Conservation (phyloP, 768 basidiomycete genomes). For the Tricholoma sp. region DNA sequence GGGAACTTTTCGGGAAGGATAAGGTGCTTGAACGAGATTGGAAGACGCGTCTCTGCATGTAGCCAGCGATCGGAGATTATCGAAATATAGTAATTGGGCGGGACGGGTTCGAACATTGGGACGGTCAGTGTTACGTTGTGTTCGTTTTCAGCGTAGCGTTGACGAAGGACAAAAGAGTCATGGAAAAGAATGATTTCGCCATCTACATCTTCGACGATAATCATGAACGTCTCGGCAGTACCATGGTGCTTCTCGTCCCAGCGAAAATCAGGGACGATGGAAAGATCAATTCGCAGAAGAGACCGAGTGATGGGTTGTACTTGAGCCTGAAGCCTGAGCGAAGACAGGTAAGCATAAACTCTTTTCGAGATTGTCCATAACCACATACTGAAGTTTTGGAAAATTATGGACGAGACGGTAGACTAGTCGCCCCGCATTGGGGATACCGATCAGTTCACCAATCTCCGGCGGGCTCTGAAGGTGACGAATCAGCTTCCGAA, state of each 20-base stretch:
- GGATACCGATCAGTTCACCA: slow-evolving; percentile 90
- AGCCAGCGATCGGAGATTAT: slow-evolving; percentile 94
- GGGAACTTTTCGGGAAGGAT: slow-evolving; percentile 98
- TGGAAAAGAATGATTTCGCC: slow-evolving; percentile 96
- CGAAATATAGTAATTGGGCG: slow-evolving; percentile 97
- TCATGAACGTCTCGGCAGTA: slow-evolving; percentile 82
- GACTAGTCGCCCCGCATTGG: slow-evolving; percentile 87
- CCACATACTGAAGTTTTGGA: slow-evolving; percentile 82
- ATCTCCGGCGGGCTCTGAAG: slow-evolving; percentile 76
- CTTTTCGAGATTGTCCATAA: neutral
- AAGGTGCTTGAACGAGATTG: slow-evolving; percentile 96
- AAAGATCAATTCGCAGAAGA: slow-evolving; percentile 86
- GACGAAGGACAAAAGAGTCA: slow-evolving; percentile 86
- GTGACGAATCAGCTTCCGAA: slow-evolving; percentile 1
- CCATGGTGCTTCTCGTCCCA: slow-evolving; percentile 98
- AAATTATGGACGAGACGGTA: slow-evolving; percentile 94
- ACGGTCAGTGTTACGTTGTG: slow-evolving; percentile 94
- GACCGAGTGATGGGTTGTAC: slow-evolving; percentile 96
- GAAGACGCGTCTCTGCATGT: slow-evolving; percentile 89
- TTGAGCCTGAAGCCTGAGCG: slow-evolving; percentile 76
- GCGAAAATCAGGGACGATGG: slow-evolving; percentile 94
- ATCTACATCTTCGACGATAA: slow-evolving; percentile 95
- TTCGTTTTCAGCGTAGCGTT: slow-evolving; percentile 88
- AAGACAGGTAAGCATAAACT: neutral
- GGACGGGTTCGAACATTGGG: slow-evolving; percentile 95